Conservation (phyloP, 306 rosid species). For the Lotus japonicus region DNA sequence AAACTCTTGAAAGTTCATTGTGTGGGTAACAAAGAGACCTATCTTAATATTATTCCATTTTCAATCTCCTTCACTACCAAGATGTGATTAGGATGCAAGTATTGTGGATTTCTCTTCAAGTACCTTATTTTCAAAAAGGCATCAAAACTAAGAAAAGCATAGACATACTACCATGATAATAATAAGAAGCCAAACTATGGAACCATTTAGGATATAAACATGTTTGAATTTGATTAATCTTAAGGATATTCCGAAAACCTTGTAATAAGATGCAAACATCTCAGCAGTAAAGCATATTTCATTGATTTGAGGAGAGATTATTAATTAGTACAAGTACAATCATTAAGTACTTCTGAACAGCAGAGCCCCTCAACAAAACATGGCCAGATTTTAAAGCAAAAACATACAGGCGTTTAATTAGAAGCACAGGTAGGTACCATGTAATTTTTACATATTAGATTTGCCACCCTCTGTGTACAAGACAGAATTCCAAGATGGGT, state of each 20-base stretch:
- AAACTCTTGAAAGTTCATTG: conserved; percentile 76
- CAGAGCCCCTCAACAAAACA: neutral
- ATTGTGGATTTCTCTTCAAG: conserved; percentile 52
- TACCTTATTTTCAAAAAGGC: conserved; percentile 38
- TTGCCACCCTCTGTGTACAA: conserved; percentile 38
- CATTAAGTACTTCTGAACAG: too few relatives aligned
- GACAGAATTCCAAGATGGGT: conserved; percentile 59
- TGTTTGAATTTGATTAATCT: too few relatives aligned
- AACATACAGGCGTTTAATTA: neutral
- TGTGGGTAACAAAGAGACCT: conserved; percentile 54
- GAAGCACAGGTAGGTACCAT: neutral
- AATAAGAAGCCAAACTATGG: too few relatives aligned
- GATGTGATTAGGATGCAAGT: conserved; percentile 61
- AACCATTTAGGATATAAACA: too few relatives aligned
- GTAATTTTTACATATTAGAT: conserved; percentile 36
- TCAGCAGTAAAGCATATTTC: too few relatives aligned
- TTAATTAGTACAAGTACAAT: too few relatives aligned
- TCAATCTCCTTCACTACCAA: conserved; percentile 64
- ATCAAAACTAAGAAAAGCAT: neutral
- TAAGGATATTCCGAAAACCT: too few relatives aligned
- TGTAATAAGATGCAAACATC: too few relatives aligned
- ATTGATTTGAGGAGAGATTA: too few relatives aligned
- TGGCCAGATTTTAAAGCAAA: neutral
- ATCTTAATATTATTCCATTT: conserved; percentile 60
- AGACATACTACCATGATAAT: neutral